phyloP scores from a whole-genome alignment of 2,329 filamentous ascomycete species.

The Periglandula ipomoeae region DNA sequence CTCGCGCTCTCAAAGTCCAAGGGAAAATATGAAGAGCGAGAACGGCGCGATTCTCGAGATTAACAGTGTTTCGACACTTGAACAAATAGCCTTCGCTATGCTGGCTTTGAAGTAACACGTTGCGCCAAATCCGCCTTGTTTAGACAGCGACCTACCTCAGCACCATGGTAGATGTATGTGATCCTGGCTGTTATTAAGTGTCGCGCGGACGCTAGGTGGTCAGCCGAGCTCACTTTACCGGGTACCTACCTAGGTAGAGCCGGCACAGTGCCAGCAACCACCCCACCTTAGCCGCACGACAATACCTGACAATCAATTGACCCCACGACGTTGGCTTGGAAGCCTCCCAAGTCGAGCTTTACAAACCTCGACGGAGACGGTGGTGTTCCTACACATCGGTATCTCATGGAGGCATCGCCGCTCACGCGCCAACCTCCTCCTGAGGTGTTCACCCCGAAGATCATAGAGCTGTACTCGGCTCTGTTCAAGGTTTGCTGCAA shows the following conservation, averaged over 20 bases:
- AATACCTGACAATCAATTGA: background rate
- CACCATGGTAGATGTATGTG: too few species aligned
- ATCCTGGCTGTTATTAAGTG: too few species aligned
- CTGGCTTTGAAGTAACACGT: too few species aligned
- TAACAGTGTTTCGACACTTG: background rate
- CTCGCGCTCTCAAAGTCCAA: background rate
- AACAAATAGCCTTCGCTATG: too few species aligned
- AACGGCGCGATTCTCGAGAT: background rate
- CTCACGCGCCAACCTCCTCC: constrained; percentile 87
- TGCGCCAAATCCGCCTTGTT: too few species aligned
- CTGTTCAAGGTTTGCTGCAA: constrained; percentile 58
- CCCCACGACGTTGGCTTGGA: background rate
- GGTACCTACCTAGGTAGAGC: too few species aligned
- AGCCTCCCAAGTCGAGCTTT: background rate
- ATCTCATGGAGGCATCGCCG: constrained; percentile 75
- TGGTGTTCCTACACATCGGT: constrained; percentile 3
- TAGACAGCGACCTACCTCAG: too few species aligned
- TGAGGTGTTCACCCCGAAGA: constrained; percentile 87
- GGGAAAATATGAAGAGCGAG: background rate
- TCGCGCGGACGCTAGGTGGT: too few species aligned
- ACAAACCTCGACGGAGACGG: background rate
- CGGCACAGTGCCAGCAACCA: background rate
- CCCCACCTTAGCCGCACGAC: background rate
- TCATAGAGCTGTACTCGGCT: constrained; percentile 78
- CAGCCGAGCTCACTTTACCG: too few species aligned